phyloP scores from a whole-genome alignment of 768 basidiomycete species.

The Leccinum longicurvipes region DNA sequence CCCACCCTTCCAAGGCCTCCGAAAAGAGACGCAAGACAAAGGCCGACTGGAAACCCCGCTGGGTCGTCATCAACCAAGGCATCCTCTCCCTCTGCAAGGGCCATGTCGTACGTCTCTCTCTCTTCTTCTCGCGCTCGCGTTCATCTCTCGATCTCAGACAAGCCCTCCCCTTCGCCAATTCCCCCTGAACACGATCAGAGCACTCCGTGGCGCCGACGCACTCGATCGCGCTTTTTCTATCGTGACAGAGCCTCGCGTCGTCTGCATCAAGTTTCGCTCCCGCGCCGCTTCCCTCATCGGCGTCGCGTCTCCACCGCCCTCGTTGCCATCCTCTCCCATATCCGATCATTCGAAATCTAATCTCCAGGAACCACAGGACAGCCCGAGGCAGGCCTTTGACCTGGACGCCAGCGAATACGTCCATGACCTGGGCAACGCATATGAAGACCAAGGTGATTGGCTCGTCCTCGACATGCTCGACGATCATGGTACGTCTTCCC shows the following conservation, averaged over 20 bases:
- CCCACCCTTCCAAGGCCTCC: too few relatives aligned
- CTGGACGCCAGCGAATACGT: background rate
- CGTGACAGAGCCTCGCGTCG: constrained; percentile 27
- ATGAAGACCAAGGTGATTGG: constrained; percentile 40
- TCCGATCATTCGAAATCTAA: constrained; percentile 9
- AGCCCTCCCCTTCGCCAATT: constrained; percentile 36
- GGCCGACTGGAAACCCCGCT: constrained; percentile 61
- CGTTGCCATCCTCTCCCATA: constrained; percentile 27
- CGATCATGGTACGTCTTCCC: constrained; percentile 36
- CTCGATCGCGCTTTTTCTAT: constrained; percentile 32
- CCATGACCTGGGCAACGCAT: background rate
- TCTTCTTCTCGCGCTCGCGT: background rate
- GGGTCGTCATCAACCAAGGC: constrained; percentile 60
- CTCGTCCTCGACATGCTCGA: constrained; percentile 51
- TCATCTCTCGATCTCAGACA: constrained; percentile 34
- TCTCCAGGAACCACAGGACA: constrained; percentile 2
- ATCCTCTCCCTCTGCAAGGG: constrained; percentile 52
- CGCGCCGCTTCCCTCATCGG: background rate
- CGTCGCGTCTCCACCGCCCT: constrained; percentile 15
- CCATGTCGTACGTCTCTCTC: constrained; percentile 41
- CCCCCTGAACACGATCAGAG: constrained; percentile 38
- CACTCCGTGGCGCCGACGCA: constrained; percentile 44
- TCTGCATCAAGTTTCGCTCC: constrained; percentile 41
- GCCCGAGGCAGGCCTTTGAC: constrained; percentile 4
- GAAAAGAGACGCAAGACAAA: constrained; percentile 33